A percentile compares a stretch with the other conserved stretches of the same genome.
These are phyloP conservation scores for Penicillium lividum DNA, from an alignment of 495 filamentous ascomycete species.

Conservation along the genomic window DNA sequence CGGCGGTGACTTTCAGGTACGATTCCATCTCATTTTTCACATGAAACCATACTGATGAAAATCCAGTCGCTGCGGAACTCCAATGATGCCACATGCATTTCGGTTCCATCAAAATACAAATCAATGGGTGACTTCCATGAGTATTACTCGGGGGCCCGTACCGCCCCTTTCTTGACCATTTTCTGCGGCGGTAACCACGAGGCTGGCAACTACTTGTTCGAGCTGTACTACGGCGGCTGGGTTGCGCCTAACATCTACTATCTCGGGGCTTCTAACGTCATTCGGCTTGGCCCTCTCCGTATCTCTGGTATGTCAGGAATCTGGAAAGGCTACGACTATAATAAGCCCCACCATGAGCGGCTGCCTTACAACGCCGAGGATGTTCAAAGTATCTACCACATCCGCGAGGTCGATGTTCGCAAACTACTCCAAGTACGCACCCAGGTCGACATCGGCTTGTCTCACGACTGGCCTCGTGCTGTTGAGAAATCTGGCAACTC, in stretches of 20 bases:
- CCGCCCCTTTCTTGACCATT: constrained; percentile 83
- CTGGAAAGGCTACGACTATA: constrained; percentile 85
- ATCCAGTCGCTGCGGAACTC: constrained; percentile 79
- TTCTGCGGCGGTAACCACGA: constrained; percentile 97
- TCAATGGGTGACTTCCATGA: constrained; percentile 85
- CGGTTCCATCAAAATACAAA: constrained; percentile 81
- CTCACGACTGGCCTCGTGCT: constrained; percentile 90
- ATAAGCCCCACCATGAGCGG: constrained; percentile 78
- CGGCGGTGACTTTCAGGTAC: constrained; percentile 85
- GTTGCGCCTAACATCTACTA: constrained; percentile 97
- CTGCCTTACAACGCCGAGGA: constrained; percentile 78
- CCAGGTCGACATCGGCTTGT: constrained; percentile 85
- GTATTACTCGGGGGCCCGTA: constrained; percentile 79
- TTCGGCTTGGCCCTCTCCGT: constrained; percentile 77
- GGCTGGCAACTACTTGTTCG: constrained; percentile 79
- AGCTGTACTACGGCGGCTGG: constrained; percentile 96
- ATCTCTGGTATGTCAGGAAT: constrained; percentile 93
- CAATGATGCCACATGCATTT: constrained; percentile 81
- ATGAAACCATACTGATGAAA: neutral
- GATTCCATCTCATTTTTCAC: constrained; percentile 2
- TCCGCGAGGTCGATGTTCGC: constrained; percentile 84
- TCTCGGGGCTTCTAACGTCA: constrained; percentile 84
- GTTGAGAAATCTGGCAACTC: constrained; percentile 75
- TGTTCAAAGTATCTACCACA: constrained; percentile 77
- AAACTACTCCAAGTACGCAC: constrained; percentile 83